phyloP scores from a whole-genome alignment of 2,329 filamentous ascomycete species.

The Pseudogymnoascus sp. region DNA sequence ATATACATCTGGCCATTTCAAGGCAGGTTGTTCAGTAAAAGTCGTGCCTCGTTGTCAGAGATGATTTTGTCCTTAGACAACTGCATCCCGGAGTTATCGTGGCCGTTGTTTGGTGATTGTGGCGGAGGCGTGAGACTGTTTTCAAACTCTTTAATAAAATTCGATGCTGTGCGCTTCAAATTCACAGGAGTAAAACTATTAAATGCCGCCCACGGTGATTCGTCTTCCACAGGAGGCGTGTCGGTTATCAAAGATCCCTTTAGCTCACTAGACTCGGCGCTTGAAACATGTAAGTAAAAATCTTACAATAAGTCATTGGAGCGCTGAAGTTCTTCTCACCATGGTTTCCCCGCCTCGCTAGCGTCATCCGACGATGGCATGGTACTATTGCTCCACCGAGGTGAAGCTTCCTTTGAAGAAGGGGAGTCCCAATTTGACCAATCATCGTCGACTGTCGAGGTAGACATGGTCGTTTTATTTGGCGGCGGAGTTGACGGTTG shows the following conservation, averaged over 20 bases:
- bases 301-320: neutral
- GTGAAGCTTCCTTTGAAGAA: slow-evolving; percentile 43
- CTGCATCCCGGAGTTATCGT: neutral
- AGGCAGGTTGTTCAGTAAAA: neutral
- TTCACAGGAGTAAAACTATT: slow-evolving; percentile 58
- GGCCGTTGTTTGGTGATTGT: slow-evolving; percentile 14
- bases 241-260: slow-evolving; percentile 19
- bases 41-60: slow-evolving; percentile 1
- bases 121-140: slow-evolving; percentile 56
- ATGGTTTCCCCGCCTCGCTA: slow-evolving; percentile 4
- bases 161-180: slow-evolving; percentile 73
- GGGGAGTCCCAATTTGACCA: slow-evolving; percentile 59
- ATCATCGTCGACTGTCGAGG: slow-evolving; percentile 46
- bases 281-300: neutral
- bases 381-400: slow-evolving; percentile 53
- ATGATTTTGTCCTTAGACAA: neutral
- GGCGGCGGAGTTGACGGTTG: neutral
- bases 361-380: slow-evolving; percentile 8
- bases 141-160: slow-evolving; percentile 88
- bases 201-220: slow-evolving; percentile 34
- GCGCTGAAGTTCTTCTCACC: neutral
- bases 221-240: slow-evolving; percentile 22
- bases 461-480: slow-evolving; percentile 13
- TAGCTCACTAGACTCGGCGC: slow-evolving; percentile 14
- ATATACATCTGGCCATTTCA: neutral